Base-by-base conservation (phyloP, 2,329 filamentous ascomycete species). In the Dactylellina cionopaga region DNA sequence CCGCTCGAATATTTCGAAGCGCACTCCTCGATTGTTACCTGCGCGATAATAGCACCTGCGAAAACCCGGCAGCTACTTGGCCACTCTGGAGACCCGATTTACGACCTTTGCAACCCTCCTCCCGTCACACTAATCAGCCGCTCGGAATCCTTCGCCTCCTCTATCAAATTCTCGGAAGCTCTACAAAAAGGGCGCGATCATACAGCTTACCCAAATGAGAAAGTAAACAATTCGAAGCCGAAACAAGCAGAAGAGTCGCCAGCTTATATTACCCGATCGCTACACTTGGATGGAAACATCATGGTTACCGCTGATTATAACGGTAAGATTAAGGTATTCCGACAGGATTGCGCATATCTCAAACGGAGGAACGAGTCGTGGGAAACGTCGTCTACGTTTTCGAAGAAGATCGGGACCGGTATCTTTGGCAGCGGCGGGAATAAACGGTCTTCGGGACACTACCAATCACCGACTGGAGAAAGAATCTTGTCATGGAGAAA, bases 21-120 rank as follows among this genome's bases (percentile, higher is more conserved):
- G 0, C 92, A 97, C 79, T 88, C 90, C 0, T 89, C 91, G 19
- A 91, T 96, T 69, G 93, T 96, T 2, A 98, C 94, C 0, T 90
- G 89, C n/a, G 92, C 94, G 1, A 82, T 95, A 2, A 89, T 97
- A 78, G 94, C 94, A 0, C 94, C 95, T 0, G 86, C 87, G 0
- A 88, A 87, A 77, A 92, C 92, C 9, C 87, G 91, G 65, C 89
- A 91, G 77, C 83, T 95, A 1, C 85, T 99, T 0, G 89, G 90
- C 54, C 85, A 87, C 11, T 96, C 92, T 0, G 91, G 92, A 62
- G 93, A 99, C 79, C 93, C 95, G 1, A 87, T 99, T n/a, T 99
- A 92, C 79, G 93, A 97, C 77, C 84, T 98, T 0, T 98, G 95
- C 83, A 98, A 98, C 76, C 95, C 95, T 3, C 95, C 94, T 0